Base-by-base conservation (phyloP, 768 basidiomycete species). In the Galerina marginata region DNA sequence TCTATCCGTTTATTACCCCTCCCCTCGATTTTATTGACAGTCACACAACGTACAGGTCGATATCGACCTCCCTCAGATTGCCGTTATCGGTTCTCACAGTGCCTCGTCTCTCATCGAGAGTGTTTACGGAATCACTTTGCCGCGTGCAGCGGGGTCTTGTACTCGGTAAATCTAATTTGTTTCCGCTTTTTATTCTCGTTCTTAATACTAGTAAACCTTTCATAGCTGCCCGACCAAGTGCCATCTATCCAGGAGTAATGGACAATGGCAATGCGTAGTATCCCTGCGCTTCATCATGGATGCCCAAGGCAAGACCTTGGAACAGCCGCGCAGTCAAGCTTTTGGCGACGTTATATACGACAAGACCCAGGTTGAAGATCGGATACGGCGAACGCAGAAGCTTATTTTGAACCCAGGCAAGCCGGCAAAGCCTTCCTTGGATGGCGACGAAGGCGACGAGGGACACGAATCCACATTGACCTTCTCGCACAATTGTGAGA, bases 31-130 rank as follows among this genome's bases (percentile, higher is more conserved):
- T 36, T 48, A 11, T 48, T 29, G 37, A 29, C 29, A 6, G 29
- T 29, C 29, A 52, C 26, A 20, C 36, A 91, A 90, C 0, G 87
- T 88, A 0, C 84, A 91, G 61, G 76, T 82, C 12, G 88, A 92
- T 54, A 84, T 93, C 9, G 88, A 91, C 64, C 74, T 92, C 0
- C 91, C 91, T 0, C 83, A 86, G 62, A 90, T 92, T 36, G 87
- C 85, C 0, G 91, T 91, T 44, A 82, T 91, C 15, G 90, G 91
- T 0, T 82, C 79, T 2, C 91, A 92, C 62, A 89, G 86, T 45
- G 88, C 88, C 0, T 90, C 89, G 0, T 92, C 90, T 0, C 78
- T 92, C 5, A 91, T 92, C 9, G 90, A 92, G 64, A 83, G 88
- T 0, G 90, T 92, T 46, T 90, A 88, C 0, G 88, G 90, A 0